These are phyloP conservation scores for Magnusiomyces clavatus DNA, from an alignment of 1,139 yeast genomes.

Conservation along the genomic window DNA sequence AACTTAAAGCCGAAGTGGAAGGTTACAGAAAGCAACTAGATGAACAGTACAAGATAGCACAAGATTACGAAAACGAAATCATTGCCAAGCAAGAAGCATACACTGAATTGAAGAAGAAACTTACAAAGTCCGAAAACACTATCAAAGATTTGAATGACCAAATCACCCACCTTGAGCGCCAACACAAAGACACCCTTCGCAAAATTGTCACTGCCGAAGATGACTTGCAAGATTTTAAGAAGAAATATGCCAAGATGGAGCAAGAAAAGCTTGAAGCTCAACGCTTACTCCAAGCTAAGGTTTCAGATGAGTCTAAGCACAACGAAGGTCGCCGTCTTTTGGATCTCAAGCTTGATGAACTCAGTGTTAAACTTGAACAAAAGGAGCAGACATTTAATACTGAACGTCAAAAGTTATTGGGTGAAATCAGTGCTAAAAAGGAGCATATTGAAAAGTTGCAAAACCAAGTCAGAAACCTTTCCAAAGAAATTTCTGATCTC, in stretches of 20 bases:
- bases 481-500: conserved; percentile 16
- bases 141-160: conserved; percentile 3
- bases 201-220: conserved; percentile 18
- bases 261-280: conserved; percentile 24
- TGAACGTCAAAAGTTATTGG: conserved; percentile 19
- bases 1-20: conserved; percentile 44
- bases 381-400: conserved; percentile 23
- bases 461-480: conserved; percentile 17
- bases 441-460: conserved; percentile 20
- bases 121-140: conserved; percentile 25
- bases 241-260: conserved; percentile 25
- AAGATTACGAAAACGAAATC: conserved; percentile 33
- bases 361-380: conserved; percentile 21
- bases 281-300: conserved; percentile 25
- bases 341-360: conserved; percentile 20
- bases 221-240: conserved; percentile 25
- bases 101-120: conserved; percentile 22
- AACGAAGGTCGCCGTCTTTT: conserved; percentile 21
- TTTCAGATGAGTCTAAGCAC: conserved; percentile 22
- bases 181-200: conserved; percentile 16
- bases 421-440: conserved; percentile 25
- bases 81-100: conserved; percentile 36
- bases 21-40: conserved; percentile 36
- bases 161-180: conserved; percentile 15
- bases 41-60: conserved; percentile 33